A percentile compares a stretch with the other conserved stretches of the same genome.
Conservation (phyloP, 345 rosid genomes). For the Nephelium lappaceum region DNA sequence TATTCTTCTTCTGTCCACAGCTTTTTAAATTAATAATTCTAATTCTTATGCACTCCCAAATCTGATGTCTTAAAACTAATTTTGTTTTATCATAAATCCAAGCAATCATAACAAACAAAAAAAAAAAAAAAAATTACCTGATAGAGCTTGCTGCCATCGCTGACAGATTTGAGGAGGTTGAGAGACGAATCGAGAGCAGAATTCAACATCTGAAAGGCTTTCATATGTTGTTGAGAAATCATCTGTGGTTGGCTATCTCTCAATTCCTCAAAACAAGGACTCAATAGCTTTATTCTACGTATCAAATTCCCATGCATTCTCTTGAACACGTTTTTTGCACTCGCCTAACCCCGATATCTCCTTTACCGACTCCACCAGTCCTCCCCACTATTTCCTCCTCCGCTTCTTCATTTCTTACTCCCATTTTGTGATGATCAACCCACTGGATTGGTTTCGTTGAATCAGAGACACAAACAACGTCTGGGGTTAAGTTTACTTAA, state of each 20-base stretch:
- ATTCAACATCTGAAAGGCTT: constrained; percentile 55
- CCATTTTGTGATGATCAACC: constrained; percentile 36
- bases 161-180: constrained; percentile 58
- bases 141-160: constrained; percentile 78
- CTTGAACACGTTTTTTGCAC: constrained; percentile 56
- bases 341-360: constrained; percentile 67
- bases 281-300: constrained; percentile 88
- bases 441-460: too few species aligned
- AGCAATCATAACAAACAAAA: neutral
- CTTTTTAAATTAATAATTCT: neutral
- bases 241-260: constrained; percentile 44
- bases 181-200: constrained; percentile 65
- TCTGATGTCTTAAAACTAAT: too few species aligned
- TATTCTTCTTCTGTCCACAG: neutral
- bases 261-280: constrained; percentile 94
- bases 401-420: constrained; percentile 31
- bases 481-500: too few species aligned
- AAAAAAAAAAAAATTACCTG: constrained; percentile 53
- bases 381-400: constrained; percentile 47
- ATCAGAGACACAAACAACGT: too few species aligned
- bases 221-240: constrained; percentile 44
- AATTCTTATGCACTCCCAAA: neutral
- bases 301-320: constrained; percentile 77
- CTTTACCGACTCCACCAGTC: constrained; percentile 59
- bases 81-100: neutral